phyloP scores from a whole-genome alignment of 2,329 filamentous ascomycete genomes.

The Diaporthe sp. region DNA sequence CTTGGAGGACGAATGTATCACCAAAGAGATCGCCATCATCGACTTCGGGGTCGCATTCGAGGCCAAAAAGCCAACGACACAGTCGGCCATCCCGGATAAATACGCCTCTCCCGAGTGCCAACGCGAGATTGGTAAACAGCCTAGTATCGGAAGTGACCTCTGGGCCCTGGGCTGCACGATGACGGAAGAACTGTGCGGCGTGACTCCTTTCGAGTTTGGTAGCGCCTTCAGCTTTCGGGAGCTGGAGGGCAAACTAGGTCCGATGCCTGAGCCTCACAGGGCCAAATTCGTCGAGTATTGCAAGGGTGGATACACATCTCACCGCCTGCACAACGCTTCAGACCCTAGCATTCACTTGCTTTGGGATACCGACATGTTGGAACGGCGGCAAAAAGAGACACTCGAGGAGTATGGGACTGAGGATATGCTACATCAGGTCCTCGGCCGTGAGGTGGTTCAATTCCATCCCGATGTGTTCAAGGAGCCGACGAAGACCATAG shows the following conservation, averaged over 20 bases:
- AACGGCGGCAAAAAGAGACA: no score
- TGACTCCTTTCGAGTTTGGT: neutral
- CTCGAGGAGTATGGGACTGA: neutral
- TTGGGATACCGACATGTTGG: neutral
- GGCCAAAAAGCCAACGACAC: neutral
- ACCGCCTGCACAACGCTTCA: neutral
- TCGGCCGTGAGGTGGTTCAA: neutral
- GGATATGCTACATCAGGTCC: neutral
- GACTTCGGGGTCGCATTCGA: neutral
- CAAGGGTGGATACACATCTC: neutral
- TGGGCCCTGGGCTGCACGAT: conserved; percentile 10
- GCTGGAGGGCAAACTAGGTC: neutral
- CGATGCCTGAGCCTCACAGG: neutral
- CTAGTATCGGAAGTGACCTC: neutral
- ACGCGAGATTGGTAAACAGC: neutral
- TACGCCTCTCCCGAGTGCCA: neutral
- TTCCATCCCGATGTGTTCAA: neutral
- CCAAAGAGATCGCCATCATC: neutral
- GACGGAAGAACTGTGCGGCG: neutral
- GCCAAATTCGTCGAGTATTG: neutral
- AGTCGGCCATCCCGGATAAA: neutral
- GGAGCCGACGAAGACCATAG: neutral
- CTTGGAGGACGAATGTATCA: neutral
- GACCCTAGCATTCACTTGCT: neutral
- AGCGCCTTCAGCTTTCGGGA: neutral